phyloP scores from a whole-genome alignment of 768 basidiomycete genomes.

The Xerocomellus intermedius region DNA sequence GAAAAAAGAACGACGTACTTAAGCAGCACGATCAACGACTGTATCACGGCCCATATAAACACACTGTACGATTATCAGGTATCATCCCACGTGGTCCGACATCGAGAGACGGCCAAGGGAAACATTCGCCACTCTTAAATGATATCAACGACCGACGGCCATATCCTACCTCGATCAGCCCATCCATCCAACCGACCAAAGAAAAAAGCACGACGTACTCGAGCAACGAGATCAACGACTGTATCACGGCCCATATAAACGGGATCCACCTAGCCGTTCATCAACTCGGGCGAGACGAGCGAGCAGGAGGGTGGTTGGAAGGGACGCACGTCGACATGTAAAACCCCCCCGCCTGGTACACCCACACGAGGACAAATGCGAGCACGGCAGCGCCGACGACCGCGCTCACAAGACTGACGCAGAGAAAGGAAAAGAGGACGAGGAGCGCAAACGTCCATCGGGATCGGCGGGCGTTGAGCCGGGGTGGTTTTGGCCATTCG shows the following conservation, averaged over 20 bases:
- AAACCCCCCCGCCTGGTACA: constrained; percentile 38
- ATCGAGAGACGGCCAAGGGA: no score
- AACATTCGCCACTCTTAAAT: constrained; percentile 19
- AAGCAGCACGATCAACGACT: no score
- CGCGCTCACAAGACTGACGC: constrained; percentile 35
- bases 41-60: no score
- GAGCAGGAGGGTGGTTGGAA: no score
- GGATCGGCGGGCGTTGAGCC: constrained; percentile 37
- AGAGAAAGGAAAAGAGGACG: constrained; percentile 38
- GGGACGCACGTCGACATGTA: constrained; percentile 41
- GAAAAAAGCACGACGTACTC: constrained; percentile 12
- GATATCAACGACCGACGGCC: constrained; percentile 44
- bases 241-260: constrained; percentile 41
- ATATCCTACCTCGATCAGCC: constrained; percentile 32
- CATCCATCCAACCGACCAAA: no score
- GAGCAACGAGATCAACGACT: constrained; percentile 40
- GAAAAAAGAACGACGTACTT: no score
- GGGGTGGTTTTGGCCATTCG: constrained; percentile 15
- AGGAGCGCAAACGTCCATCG: constrained; percentile 40
- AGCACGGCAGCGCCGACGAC: constrained; percentile 40
- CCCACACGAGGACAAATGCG: constrained; percentile 38
- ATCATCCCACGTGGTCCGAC: no score
- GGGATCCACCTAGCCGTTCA: constrained; percentile 35
- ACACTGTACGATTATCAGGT: background rate
- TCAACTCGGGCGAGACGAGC: background rate